A percentile compares a stretch with the other conserved stretches of the same genome.
Evolutionary conservation across 768 basidiomycete genomes (phyloP).

Genomic region (Atractiella rhizophila): DNA sequence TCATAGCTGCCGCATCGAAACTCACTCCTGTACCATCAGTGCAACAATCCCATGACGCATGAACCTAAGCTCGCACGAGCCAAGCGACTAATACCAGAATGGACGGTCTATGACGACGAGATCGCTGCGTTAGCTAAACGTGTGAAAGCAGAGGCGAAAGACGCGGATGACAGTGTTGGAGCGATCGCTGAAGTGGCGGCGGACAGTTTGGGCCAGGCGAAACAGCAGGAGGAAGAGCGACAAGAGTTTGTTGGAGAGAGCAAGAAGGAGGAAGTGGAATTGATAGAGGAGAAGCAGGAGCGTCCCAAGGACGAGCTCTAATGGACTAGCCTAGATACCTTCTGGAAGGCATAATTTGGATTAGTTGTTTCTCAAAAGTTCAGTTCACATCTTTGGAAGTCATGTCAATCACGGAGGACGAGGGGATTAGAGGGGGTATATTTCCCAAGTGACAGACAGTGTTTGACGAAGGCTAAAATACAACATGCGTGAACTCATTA

Average conservation of each 20-base stretch:
- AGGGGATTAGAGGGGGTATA: too few relatives aligned
- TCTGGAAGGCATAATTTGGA: too few relatives aligned
- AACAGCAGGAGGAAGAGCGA: slow-evolving; percentile 11
- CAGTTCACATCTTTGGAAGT: too few relatives aligned
- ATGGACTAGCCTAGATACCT: too few relatives aligned
- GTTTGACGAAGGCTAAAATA: too few relatives aligned
- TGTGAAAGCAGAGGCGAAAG: slow-evolving; percentile 40
- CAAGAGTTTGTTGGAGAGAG: slow-evolving; percentile 9
- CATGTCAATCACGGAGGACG: too few relatives aligned
- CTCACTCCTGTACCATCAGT: background rate
- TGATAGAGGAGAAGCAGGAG: background rate
- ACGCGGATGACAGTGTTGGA: slow-evolving; percentile 33
- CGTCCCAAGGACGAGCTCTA: slow-evolving; percentile 1
- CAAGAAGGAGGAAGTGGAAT: too few relatives aligned
- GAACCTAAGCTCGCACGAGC: slow-evolving; percentile 86
- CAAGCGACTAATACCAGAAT: slow-evolving; percentile 69
- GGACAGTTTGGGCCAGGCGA: slow-evolving; percentile 14
- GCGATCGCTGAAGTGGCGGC: slow-evolving; percentile 11
- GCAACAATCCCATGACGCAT: slow-evolving; percentile 31
- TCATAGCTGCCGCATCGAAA: background rate
- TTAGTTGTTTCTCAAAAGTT: too few relatives aligned
- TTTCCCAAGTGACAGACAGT: too few relatives aligned
- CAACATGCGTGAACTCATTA: too few relatives aligned
- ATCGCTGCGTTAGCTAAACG: slow-evolving; percentile 56
- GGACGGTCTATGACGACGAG: slow-evolving; percentile 81